phyloP scores from a whole-genome alignment of 352 stramenopile species.

The Pythium dissotocum region DNA sequence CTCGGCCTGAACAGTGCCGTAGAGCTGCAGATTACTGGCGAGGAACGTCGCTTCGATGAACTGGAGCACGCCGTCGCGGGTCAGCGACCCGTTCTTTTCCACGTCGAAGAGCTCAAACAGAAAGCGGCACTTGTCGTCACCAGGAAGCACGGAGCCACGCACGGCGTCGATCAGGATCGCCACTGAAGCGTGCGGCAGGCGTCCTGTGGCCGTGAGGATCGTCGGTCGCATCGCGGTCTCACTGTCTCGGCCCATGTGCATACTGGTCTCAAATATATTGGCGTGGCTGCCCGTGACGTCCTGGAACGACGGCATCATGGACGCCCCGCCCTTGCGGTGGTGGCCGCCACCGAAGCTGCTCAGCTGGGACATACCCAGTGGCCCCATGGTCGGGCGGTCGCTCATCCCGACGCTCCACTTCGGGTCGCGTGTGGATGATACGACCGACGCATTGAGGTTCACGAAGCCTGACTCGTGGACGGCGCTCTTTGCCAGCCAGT shows the following conservation, averaged over 20 bases:
- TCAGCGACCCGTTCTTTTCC: conserved; percentile 42
- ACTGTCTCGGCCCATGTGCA: not conserved
- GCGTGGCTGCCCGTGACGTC: not conserved
- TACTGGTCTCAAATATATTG: not conserved
- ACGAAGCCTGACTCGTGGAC: conserved; percentile 4
- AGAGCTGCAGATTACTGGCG: conserved; percentile 47
- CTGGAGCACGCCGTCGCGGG: conserved; percentile 45
- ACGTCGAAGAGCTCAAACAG: conserved; percentile 73
- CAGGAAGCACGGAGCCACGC: conserved; percentile 40
- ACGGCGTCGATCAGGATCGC: conserved; percentile 58
- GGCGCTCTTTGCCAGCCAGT: conserved; percentile 10
- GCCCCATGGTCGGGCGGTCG: not conserved
- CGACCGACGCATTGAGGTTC: not conserved
- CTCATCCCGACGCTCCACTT: not conserved
- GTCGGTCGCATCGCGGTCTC: not conserved
- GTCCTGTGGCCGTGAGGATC: not conserved
- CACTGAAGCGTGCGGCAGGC: conserved; percentile 52
- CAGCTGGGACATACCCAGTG: conserved; percentile 1
- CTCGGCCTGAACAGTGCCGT: conserved; percentile 49
- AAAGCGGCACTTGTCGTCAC: conserved; percentile 57
- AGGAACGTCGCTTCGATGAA: conserved; percentile 65
- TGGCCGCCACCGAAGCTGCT: not conserved
- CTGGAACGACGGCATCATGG: not conserved
- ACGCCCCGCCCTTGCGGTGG: not conserved
- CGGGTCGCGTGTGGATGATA: not conserved